A percentile compares a stretch with the other conserved stretches of the same genome.
These are phyloP conservation scores for Tylopilus rubrobrunneus DNA, from an alignment of 768 basidiomycete species.

Conservation along the genomic window DNA sequence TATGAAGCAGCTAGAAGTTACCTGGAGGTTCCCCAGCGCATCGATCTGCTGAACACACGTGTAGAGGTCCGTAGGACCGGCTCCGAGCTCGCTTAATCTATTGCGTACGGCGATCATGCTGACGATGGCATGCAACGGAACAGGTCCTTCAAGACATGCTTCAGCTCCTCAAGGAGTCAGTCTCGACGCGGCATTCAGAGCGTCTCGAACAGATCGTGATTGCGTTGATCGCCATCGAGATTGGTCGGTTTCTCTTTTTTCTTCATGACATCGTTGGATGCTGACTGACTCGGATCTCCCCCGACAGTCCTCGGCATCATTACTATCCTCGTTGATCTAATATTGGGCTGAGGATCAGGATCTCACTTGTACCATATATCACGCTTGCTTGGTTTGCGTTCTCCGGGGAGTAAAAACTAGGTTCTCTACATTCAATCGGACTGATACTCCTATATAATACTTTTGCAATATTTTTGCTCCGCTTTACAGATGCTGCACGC, in stretches of 20 bases:
- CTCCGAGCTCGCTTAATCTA: conserved; percentile 2
- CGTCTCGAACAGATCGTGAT: conserved; percentile 92
- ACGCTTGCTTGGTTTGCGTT: neutral
- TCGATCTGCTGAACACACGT: conserved; percentile 88
- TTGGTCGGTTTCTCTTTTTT: conserved; percentile 46
- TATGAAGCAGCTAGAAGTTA: conserved; percentile 94
- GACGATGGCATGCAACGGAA: neutral
- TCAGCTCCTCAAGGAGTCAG: conserved; percentile 90
- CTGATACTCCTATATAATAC: conserved; percentile 6
- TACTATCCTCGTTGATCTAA: conserved; percentile 84
- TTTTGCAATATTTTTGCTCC: neutral
- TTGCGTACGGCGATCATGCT: neutral
- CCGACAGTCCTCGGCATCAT: conserved; percentile 77
- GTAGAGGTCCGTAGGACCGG: conserved; percentile 64
- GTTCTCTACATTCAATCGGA: conserved; percentile 2
- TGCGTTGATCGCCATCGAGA: conserved; percentile 84
- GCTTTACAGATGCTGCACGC: neutral
- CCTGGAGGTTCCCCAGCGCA: conserved; percentile 91
- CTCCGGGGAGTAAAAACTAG: conserved; percentile 1
- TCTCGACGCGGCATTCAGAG: conserved; percentile 86
- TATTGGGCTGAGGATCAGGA: conserved; percentile 36
- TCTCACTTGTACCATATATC: conserved; percentile 11
- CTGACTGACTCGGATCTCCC: conserved; percentile 3
- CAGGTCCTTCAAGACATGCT: conserved; percentile 97
- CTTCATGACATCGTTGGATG: neutral